Percentiles rank a stretch among this genome's conserved stretches.
Conservation (phyloP, 768 basidiomycete genomes). For the Termitomyces sp. region DNA sequence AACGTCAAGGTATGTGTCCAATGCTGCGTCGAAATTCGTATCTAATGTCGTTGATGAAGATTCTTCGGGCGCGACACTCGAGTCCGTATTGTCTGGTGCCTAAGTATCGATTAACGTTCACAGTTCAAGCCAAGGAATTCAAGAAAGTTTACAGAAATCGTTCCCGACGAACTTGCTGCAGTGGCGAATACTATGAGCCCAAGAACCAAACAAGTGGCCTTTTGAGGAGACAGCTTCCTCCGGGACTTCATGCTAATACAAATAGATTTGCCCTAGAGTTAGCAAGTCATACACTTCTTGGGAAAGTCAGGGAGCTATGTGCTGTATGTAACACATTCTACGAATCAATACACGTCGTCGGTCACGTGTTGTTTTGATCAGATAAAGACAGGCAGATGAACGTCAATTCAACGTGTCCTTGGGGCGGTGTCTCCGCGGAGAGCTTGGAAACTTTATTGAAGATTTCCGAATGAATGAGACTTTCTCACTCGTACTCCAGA, state of each 20-base stretch:
- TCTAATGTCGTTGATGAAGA: background rate
- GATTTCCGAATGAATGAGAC: too few species aligned
- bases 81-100: background rate
- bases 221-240: slow-evolving; percentile 31
- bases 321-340: background rate
- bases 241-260: slow-evolving; percentile 17
- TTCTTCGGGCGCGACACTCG: slow-evolving; percentile 2
- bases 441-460: too few species aligned
- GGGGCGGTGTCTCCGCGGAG: too few species aligned
- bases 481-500: too few species aligned
- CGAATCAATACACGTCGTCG: slow-evolving; percentile 13
- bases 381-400: background rate
- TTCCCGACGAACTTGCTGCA: slow-evolving; percentile 29
- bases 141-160: slow-evolving; percentile 22
- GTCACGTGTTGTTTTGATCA: slow-evolving; percentile 15
- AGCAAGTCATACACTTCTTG: slow-evolving; percentile 7
- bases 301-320: background rate
- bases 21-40: background rate
- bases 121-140: background rate
- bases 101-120: slow-evolving; percentile 5
- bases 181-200: slow-evolving; percentile 49
- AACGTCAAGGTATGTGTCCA: background rate
- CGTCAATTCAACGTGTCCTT: too few species aligned
- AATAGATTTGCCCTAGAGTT: background rate
- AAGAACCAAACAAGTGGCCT: slow-evolving; percentile 58